Evolutionary conservation across 345 rosid species (phyloP).

Genomic region (Gossypium arboreum): DNA sequence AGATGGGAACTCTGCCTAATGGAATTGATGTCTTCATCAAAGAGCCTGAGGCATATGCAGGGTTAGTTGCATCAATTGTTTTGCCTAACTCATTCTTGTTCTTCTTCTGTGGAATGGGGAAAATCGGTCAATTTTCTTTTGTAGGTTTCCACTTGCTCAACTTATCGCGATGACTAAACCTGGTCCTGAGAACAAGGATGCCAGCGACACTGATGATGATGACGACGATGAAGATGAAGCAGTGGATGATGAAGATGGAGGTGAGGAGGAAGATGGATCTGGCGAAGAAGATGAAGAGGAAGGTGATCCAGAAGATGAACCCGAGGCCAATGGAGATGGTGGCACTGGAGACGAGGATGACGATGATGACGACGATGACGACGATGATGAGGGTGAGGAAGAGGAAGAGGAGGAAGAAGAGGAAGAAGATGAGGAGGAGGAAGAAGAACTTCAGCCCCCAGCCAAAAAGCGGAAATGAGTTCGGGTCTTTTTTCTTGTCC

Average conservation of each 20-base stretch:
- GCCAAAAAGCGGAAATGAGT: constrained; percentile 54
- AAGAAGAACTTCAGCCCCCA: constrained; percentile 50
- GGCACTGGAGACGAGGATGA: constrained; percentile 43
- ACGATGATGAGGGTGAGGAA: constrained; percentile 15
- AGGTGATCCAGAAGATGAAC: constrained; percentile 46
- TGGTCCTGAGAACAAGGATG: constrained; percentile 42
- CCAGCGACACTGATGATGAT: constrained; percentile 53
- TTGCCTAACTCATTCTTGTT: constrained; percentile 1
- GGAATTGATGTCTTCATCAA: constrained; percentile 23
- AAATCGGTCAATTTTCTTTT: constrained; percentile 12
- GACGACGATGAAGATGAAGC: constrained; percentile 33
- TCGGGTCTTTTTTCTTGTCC: not conserved
- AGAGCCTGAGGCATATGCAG: constrained; percentile 28
- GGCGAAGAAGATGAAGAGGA: constrained; percentile 35
- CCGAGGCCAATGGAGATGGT: constrained; percentile 40
- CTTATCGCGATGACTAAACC: constrained; percentile 34
- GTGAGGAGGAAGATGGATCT: constrained; percentile 40
- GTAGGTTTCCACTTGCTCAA: constrained; percentile 44
- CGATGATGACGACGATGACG: constrained; percentile 27
- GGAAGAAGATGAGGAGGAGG: constrained; percentile 31
- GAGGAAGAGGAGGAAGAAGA: constrained; percentile 33
- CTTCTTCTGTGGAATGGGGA: constrained; percentile 7
- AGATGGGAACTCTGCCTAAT: constrained; percentile 34
- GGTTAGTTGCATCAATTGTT: constrained; percentile 27
- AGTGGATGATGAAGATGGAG: constrained; percentile 41